phyloP scores from a whole-genome alignment of 768 basidiomycete species.

The Serendipita sp. region DNA sequence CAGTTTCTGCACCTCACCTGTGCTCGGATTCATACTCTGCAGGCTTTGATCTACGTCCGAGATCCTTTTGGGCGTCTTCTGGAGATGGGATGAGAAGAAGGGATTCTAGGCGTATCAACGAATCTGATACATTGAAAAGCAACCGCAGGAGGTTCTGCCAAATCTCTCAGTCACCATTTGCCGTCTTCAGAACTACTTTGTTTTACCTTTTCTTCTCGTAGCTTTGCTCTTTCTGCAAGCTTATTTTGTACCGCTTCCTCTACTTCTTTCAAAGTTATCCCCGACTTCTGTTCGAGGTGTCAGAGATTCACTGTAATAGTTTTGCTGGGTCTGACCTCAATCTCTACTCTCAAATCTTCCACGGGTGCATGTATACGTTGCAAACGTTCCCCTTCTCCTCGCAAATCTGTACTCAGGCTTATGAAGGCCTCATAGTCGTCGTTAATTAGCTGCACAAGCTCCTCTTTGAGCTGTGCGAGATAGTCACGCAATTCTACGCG shows the following conservation, averaged over 20 bases:
- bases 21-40: conserved; percentile 26
- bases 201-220: conserved; percentile 74
- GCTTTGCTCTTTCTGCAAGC: conserved; percentile 49
- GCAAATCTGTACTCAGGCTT: conserved; percentile 80
- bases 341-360: conserved; percentile 39
- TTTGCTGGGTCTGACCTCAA: conserved; percentile 34
- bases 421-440: conserved; percentile 98
- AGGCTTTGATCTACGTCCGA: conserved; percentile 17
- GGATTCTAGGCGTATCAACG: conserved; percentile 72
- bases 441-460: conserved; percentile 89
- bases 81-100: conserved; percentile 56
- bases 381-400: conserved; percentile 65
- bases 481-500: conserved; percentile 79
- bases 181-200: neutral
- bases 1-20: conserved; percentile 21
- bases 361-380: conserved; percentile 55
- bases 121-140: conserved; percentile 84
- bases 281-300: conserved; percentile 13
- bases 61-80: conserved; percentile 22
- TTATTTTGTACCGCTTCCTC: conserved; percentile 66
- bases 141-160: conserved; percentile 65
- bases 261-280: conserved; percentile 36
- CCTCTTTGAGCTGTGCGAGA: conserved; percentile 68
- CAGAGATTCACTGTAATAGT: neutral
- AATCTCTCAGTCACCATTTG: neutral